Conservation (phyloP, 1,284 basidiomycete species). For the Filobasidium uniguttulatum region DNA sequence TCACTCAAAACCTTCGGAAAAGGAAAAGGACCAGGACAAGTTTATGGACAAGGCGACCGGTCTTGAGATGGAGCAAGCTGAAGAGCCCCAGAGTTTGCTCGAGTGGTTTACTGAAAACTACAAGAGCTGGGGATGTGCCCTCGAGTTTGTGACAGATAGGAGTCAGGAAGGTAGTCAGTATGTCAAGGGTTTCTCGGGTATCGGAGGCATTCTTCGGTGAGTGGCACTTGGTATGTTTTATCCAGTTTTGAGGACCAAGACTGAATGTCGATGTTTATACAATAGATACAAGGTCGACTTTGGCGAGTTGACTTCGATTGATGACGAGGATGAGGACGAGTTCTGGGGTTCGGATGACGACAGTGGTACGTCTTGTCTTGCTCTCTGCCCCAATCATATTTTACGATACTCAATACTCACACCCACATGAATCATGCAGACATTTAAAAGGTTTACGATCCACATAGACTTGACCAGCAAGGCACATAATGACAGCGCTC, state of each 20-base stretch:
- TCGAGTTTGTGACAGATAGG: slow-evolving; percentile 52
- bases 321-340: slow-evolving; percentile 45
- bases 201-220: slow-evolving; percentile 73
- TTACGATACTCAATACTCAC: no score
- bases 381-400: no score
- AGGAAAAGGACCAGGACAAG: slow-evolving; percentile 80
- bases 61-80: slow-evolving; percentile 79
- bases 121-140: slow-evolving; percentile 87
- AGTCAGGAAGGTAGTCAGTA: slow-evolving; percentile 98
- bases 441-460: no score
- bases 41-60: slow-evolving; percentile 92
- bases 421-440: no score
- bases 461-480: no score
- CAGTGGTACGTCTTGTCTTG: slow-evolving; percentile 14
- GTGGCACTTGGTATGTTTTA: not conserved
- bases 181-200: slow-evolving; percentile 96
- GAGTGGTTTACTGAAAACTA: slow-evolving; percentile 99
- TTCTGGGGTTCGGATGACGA: slow-evolving; percentile 37
- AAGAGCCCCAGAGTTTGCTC: slow-evolving; percentile 67
- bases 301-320: slow-evolving; percentile 54
- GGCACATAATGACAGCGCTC: no score
- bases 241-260: not conserved
- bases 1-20: slow-evolving; percentile 57
- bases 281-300: slow-evolving; percentile 84
- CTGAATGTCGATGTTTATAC: not conserved